These are phyloP conservation scores for Solanum piurae DNA, from an alignment of 257 asterid genomes.

Conservation along the genomic window DNA sequence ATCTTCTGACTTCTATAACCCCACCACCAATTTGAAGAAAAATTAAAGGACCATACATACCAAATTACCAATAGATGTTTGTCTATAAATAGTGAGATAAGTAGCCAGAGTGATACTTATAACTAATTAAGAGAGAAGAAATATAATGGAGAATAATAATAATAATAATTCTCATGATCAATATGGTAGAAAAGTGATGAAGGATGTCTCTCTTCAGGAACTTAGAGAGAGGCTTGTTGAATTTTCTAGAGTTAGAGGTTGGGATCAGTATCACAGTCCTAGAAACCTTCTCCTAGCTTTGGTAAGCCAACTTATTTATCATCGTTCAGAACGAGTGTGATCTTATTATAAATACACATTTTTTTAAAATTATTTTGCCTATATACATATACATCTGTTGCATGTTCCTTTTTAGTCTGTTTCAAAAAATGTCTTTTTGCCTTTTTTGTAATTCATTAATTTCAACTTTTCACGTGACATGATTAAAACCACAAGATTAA, in stretches of 20 bases:
- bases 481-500: neutral
- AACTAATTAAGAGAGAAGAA: neutral
- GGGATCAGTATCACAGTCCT: slow-evolving; percentile 58
- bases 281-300: slow-evolving; percentile 60
- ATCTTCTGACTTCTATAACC: neutral
- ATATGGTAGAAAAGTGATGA: slow-evolving; percentile 7
- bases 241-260: slow-evolving; percentile 42
- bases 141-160: slow-evolving; percentile 25
- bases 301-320: slow-evolving; percentile 14
- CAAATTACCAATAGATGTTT: neutral
- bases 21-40: neutral
- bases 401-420: neutral
- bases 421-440: neutral
- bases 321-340: neutral
- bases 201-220: slow-evolving; percentile 52
- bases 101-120: neutral
- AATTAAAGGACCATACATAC: neutral
- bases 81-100: slow-evolving; percentile 20
- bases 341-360: neutral
- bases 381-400: neutral
- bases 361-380: neutral
- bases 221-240: slow-evolving; percentile 42
- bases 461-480: neutral
- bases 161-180: slow-evolving; percentile 6
- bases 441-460: neutral